phyloP scores from a whole-genome alignment of 2,329 filamentous ascomycete genomes.

The Botrytis galanthina region DNA sequence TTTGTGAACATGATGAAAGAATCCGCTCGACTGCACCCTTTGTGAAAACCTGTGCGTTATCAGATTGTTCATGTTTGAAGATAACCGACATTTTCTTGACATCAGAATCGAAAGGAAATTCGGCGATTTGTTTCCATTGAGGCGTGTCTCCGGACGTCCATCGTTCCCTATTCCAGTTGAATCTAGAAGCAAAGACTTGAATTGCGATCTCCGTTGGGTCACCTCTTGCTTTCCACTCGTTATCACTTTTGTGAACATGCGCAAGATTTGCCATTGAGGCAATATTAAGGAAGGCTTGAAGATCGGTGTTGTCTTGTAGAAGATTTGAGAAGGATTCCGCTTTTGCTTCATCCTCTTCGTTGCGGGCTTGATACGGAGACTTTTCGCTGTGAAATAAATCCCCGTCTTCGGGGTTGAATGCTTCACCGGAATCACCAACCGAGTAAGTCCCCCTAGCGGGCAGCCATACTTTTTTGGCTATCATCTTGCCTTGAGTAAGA shows the following conservation, averaged over 20 bases:
- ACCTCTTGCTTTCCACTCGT: conserved; percentile 61
- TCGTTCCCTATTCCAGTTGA: conserved; percentile 58
- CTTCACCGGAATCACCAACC: conserved; percentile 50
- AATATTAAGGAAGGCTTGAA: conserved; percentile 59
- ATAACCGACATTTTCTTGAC: conserved; percentile 77
- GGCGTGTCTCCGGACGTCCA: conserved; percentile 50
- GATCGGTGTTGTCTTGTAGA: conserved; percentile 46
- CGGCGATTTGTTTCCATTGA: conserved; percentile 58
- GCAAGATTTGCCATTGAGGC: conserved; percentile 66
- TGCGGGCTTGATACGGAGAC: conserved; percentile 30
- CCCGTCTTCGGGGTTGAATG: conserved; percentile 51
- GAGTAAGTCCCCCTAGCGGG: conserved; percentile 51
- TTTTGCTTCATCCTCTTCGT: background rate
- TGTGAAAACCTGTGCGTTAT: conserved; percentile 50
- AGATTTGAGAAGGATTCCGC: conserved; percentile 33
- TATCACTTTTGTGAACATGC: conserved; percentile 52
- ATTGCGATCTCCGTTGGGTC: conserved; percentile 73
- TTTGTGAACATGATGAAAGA: conserved; percentile 57
- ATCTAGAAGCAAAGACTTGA: conserved; percentile 69
- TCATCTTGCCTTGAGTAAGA: conserved; percentile 53
- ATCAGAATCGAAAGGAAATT: conserved; percentile 72
- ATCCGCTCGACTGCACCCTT: conserved; percentile 71
- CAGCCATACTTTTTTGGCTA: conserved; percentile 52
- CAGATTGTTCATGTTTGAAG: conserved; percentile 47
- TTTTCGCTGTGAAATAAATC: conserved; percentile 41